These are phyloP conservation scores for Aureobasidium lini DNA, from an alignment of 2,329 filamentous ascomycete genomes.

Conservation along the genomic window DNA sequence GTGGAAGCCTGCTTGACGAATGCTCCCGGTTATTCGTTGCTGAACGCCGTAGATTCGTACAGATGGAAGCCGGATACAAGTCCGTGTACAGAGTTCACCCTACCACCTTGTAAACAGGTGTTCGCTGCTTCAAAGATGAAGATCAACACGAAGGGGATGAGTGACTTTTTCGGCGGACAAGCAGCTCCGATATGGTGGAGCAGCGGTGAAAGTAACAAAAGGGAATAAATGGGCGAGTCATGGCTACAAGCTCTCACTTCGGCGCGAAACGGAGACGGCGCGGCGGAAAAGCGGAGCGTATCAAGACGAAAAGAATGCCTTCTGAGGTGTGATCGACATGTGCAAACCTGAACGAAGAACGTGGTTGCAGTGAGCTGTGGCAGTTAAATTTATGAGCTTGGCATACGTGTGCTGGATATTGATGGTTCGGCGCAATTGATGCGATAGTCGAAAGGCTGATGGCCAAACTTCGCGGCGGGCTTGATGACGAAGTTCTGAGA, in stretches of 20 bases:
- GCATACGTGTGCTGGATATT: background rate
- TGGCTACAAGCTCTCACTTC: background rate
- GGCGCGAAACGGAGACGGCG: constrained; percentile 1
- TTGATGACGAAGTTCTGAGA: background rate
- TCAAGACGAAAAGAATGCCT: background rate
- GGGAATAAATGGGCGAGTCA: background rate
- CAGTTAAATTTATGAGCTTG: background rate
- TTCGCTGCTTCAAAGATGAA: constrained; percentile 7
- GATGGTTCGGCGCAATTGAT: background rate
- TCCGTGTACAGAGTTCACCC: background rate
- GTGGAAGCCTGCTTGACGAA: background rate
- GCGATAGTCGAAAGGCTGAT: background rate
- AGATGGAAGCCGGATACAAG: background rate
- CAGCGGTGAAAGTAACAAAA: constrained; percentile 1
- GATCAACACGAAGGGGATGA: constrained; percentile 4
- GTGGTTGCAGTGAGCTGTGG: constrained; percentile 4
- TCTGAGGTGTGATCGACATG: background rate
- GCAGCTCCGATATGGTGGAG: background rate
- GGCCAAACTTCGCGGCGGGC: background rate
- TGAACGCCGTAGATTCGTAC: background rate
- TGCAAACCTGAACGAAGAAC: constrained; percentile 1
- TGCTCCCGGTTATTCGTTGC: background rate
- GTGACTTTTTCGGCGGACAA: constrained; percentile 1
- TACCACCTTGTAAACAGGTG: background rate
- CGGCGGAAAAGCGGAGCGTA: constrained; percentile 3